These are phyloP conservation scores for Lycium ferocissimum DNA, from an alignment of 257 asterid genomes.

Conservation along the genomic window DNA sequence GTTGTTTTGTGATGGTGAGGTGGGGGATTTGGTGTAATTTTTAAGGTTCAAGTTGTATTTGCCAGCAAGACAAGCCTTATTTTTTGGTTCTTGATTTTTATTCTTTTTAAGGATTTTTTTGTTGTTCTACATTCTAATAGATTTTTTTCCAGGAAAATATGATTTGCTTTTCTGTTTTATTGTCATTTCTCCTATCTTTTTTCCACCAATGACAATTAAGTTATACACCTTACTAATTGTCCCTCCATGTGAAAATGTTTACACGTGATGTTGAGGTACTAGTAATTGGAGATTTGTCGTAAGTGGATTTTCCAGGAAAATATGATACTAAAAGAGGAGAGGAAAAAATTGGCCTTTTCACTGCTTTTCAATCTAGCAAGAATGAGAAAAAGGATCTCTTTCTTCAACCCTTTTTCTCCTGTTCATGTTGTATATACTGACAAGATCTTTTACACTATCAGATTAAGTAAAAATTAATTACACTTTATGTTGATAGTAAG, in stretches of 20 bases:
- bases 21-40: background rate
- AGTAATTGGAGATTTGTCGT: background rate
- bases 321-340: background rate
- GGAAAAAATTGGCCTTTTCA: background rate
- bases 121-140: background rate
- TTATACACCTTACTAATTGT: too few species aligned
- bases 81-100: too few species aligned
- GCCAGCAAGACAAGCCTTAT: too few species aligned
- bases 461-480: background rate
- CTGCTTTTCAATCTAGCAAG: background rate
- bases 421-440: too few species aligned
- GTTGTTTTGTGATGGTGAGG: background rate
- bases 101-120: background rate
- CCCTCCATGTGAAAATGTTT: background rate
- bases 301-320: slow-evolving; percentile 1
- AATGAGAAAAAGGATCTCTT: background rate
- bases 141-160: background rate
- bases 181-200: background rate
- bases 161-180: background rate
- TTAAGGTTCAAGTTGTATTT: background rate
- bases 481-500: background rate
- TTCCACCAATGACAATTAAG: background rate
- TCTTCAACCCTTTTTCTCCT: background rate
- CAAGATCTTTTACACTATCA: too few species aligned
- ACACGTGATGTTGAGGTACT: background rate